phyloP scores from a whole-genome alignment of 257 asterid species.

The Capsicum chinense region DNA sequence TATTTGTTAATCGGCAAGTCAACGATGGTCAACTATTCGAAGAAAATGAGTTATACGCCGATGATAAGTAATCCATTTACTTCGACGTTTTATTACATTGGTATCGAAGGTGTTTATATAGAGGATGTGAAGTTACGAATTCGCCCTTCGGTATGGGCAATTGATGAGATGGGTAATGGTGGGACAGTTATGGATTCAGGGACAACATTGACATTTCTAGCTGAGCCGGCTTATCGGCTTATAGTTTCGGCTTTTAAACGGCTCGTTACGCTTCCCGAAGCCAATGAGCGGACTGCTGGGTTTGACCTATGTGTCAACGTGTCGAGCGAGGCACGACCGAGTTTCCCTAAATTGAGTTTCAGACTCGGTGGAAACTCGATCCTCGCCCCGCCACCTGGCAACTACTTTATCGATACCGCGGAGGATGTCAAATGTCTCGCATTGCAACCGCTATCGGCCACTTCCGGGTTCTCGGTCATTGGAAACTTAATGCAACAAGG shows the following conservation, averaged over 20 bases:
- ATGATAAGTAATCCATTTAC: constrained; percentile 54
- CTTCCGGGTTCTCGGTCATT: constrained; percentile 59
- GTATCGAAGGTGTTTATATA: constrained; percentile 49
- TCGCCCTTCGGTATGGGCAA: constrained; percentile 72
- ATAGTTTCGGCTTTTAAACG: constrained; percentile 54
- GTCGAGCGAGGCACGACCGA: constrained; percentile 43
- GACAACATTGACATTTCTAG: constrained; percentile 70
- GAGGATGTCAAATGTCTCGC: constrained; percentile 71
- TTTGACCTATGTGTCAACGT: constrained; percentile 73
- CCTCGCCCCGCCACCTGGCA: constrained; percentile 62
- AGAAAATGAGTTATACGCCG: constrained; percentile 58
- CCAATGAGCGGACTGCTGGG: constrained; percentile 42
- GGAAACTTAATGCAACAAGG: constrained; percentile 94
- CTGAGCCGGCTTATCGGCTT: constrained; percentile 58
- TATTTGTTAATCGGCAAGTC: constrained; percentile 64
- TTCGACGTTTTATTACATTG: constrained; percentile 73
- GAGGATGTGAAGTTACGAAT: constrained; percentile 57
- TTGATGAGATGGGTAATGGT: constrained; percentile 68
- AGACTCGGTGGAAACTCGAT: constrained; percentile 62
- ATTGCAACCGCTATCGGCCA: constrained; percentile 58
- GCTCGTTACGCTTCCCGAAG: constrained; percentile 54
- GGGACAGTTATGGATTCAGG: constrained; percentile 88
- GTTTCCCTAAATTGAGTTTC: constrained; percentile 71
- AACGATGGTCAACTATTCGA: constrained; percentile 33
- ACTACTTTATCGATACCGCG: constrained; percentile 71